Evolutionary conservation across 306 rosid genomes (phyloP).

Genomic region (Astragalus glycyphyllos): DNA sequence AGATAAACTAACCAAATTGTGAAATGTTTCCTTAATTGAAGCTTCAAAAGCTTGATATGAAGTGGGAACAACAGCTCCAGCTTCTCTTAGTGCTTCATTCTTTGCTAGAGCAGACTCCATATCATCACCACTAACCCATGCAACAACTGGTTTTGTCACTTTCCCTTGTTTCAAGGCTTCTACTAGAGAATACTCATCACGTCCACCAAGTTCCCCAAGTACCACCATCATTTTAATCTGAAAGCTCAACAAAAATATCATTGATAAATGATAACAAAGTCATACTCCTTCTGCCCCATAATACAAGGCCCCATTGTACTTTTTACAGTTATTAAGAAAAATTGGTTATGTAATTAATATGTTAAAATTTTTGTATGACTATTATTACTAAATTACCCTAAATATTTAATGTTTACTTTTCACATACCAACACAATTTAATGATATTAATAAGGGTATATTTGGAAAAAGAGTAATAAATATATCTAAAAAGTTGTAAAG

Average conservation of each 20-base stretch:
- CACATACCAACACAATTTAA: too few species aligned
- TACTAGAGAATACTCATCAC: constrained; percentile 93
- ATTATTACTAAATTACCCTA: too few species aligned
- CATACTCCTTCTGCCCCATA: too few species aligned
- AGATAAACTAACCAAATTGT: constrained; percentile 52
- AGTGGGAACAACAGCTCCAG: constrained; percentile 97
- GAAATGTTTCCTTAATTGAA: constrained; percentile 81
- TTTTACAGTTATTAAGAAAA: too few species aligned
- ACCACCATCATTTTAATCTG: constrained; percentile 95
- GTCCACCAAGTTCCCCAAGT: constrained; percentile 98
- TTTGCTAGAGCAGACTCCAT: constrained; percentile 98
- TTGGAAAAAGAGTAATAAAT: too few species aligned
- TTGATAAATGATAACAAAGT: constrained; percentile 21
- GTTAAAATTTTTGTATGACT: too few species aligned
- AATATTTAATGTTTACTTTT: too few species aligned
- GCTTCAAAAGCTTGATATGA: constrained; percentile 87
- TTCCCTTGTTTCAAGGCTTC: constrained; percentile 97
- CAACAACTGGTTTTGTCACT: constrained; percentile 92
- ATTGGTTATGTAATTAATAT: too few species aligned
- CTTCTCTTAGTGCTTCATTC: constrained; percentile 91
- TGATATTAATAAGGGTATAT: too few species aligned
- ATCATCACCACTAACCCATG: constrained; percentile 99
- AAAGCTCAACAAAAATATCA: constrained; percentile 40
- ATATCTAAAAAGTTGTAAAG: too few species aligned
- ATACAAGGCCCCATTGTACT: too few species aligned